Base-by-base conservation (phyloP, 768 basidiomycete species). In the Gymnopilus junonius region DNA sequence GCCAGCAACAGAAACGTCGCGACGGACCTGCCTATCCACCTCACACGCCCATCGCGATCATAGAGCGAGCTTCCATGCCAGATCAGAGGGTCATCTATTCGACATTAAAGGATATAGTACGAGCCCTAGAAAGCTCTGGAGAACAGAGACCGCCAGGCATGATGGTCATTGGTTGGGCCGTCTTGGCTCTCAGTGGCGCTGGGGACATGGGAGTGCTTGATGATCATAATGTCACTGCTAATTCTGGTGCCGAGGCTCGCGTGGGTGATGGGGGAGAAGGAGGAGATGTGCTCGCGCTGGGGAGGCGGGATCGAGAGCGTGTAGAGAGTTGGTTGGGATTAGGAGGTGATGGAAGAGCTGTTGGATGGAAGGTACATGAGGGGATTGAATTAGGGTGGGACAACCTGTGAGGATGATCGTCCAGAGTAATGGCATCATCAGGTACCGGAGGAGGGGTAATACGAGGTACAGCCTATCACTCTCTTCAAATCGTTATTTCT, bases 141-240 rank as follows among this genome's bases (percentile, higher is more conserved):
- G 92, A 94, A 68, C 95, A 99, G 74, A 79, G 96, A 35, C 95
- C 96, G 17, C 97, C 97, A 0, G 97, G 95, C 8, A 95, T 99
- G 92, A 91, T 99, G 73, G 83, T 98, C 31, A 83, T 99, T 67
- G 97, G 97, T 2, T 99, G 96, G 96, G 84, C 90, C 2, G 91
- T 92, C 10, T 73, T 95, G 65, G 88, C 91, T 39, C 76, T 99
- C 46, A 89, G 91, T 74, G 88, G 64, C 25, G 70, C 76, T 58
- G 94, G 94, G 0, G 87, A 94, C 67, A 82, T 91, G 23, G 80
- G 79, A 10, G 84, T 96, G 2, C 77, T 97, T 51, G 90, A 92
- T 63, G 85, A 86, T 4, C 82, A 75, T 4, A 83, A 61, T 25
- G 5, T 15, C 17, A 17, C 8, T 51, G 17, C 48, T 32, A 32